Conservation (phyloP, 345 rosid species). For the Hypericum perforatum region DNA sequence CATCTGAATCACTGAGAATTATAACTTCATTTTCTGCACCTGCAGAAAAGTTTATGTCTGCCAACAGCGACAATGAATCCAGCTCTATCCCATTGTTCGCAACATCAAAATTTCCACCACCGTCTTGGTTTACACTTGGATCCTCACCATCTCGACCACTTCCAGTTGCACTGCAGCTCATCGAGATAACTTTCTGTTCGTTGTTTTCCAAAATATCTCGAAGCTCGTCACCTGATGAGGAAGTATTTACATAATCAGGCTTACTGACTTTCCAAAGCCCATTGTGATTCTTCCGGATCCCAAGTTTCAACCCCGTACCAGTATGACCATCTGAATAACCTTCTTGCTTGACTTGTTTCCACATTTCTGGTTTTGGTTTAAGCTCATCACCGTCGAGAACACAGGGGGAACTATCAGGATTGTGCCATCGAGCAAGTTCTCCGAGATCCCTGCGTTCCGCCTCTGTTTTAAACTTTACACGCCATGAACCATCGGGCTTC, state of each 20-base stretch:
- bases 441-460: constrained; percentile 11
- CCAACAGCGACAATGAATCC: constrained; percentile 6
- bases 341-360: constrained; percentile 9
- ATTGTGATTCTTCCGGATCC: constrained; percentile 13
- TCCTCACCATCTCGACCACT: constrained; percentile 18
- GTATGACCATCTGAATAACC: constrained; percentile 1
- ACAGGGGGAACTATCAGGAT: constrained; percentile 20
- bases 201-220: constrained; percentile 5
- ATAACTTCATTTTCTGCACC: constrained; percentile 12
- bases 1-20: constrained; percentile 35
- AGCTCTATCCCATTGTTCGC: constrained; percentile 10
- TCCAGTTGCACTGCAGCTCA: constrained; percentile 21
- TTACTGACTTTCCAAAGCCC: constrained; percentile 12
- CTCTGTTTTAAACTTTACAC: constrained; percentile 16
- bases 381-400: constrained; percentile 3
- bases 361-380: constrained; percentile 7
- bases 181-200: constrained; percentile 6
- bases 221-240: constrained; percentile 8
- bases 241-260: constrained; percentile 1
- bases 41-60: constrained; percentile 7
- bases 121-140: constrained; percentile 17
- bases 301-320: constrained; percentile 2
- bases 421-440: constrained; percentile 27
- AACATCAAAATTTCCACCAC: constrained; percentile 7
- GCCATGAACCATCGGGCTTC: constrained; percentile 37